A percentile compares a stretch with the other conserved stretches of the same genome.
Evolutionary conservation across 345 rosid species (phyloP).

Genomic region (Lumnitzera littorea): DNA sequence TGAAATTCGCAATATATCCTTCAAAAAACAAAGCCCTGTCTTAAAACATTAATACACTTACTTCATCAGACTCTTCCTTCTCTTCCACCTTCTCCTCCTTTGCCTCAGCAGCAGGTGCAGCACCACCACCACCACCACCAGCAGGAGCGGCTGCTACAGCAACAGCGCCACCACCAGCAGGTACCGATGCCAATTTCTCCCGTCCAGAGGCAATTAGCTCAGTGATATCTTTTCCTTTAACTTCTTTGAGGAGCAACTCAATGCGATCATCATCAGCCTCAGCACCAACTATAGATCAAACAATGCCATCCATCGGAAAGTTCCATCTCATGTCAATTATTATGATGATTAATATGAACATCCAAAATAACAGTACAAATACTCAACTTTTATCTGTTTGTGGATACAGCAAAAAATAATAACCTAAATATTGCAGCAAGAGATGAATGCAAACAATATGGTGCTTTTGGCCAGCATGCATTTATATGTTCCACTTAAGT

Average conservation of each 20-base stretch:
- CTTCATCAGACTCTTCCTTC: slow-evolving; percentile 78
- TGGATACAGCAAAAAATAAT: no score
- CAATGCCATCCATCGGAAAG: not conserved
- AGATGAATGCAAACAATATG: no score
- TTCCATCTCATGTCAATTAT: not conserved
- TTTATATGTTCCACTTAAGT: no score
- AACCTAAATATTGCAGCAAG: no score
- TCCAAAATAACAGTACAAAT: no score
- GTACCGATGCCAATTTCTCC: slow-evolving; percentile 75
- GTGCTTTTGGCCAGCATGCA: no score
- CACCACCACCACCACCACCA: slow-evolving; percentile 22
- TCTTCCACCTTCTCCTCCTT: slow-evolving; percentile 71
- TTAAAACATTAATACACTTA: slow-evolving; percentile 13
- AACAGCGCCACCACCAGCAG: slow-evolving; percentile 50
- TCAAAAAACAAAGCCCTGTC: not conserved
- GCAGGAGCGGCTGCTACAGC: slow-evolving; percentile 33
- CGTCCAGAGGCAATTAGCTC: slow-evolving; percentile 65
- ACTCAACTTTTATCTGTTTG: no score
- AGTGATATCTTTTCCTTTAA: slow-evolving; percentile 54
- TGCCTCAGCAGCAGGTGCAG: slow-evolving; percentile 43
- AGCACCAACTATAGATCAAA: slow-evolving; percentile 41
- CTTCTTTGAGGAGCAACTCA: slow-evolving; percentile 42
- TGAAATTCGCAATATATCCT: no score
- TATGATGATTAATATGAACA: not conserved
- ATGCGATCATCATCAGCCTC: slow-evolving; percentile 63